phyloP scores from a whole-genome alignment of 352 stramenopile genomes.

The Phytophthora podocarpi region DNA sequence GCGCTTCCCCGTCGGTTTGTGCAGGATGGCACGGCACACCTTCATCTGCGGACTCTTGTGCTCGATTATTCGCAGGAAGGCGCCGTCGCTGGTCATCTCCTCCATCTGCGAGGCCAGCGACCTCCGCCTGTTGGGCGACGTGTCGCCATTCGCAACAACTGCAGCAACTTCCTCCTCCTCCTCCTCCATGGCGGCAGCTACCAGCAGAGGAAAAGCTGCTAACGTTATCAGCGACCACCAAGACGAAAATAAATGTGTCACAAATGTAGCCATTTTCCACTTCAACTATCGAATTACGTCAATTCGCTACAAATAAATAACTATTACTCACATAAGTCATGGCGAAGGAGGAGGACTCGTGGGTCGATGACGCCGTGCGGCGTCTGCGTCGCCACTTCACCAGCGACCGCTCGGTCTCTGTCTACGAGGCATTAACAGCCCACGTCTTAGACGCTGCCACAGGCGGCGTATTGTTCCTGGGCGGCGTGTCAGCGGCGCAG shows the following conservation, averaged over 20 bases:
- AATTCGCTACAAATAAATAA: conserved; percentile 2
- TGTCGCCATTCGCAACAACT: not conserved
- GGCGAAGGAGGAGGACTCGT: conserved; percentile 4
- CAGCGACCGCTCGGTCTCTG: conserved; percentile 42
- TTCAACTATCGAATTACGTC: conserved; percentile 10
- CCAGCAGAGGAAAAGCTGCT: too few species aligned
- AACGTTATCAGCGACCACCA: too few species aligned
- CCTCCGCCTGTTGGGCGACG: conserved; percentile 18
- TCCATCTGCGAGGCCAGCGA: conserved; percentile 60
- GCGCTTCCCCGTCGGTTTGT: conserved; percentile 54
- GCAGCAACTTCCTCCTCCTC: too few species aligned
- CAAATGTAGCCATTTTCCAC: conserved; percentile 25
- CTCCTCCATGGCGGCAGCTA: conserved; percentile 8
- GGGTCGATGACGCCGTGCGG: conserved; percentile 20
- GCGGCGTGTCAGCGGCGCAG: conserved; percentile 52
- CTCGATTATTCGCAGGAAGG: conserved; percentile 48
- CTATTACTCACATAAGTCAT: not conserved
- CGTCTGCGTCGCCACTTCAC: conserved; percentile 40
- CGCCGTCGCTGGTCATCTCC: conserved; percentile 41
- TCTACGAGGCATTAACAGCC: conserved; percentile 47
- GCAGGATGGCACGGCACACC: conserved; percentile 57
- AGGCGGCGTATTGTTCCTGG: conserved; percentile 55
- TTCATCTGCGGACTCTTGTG: conserved; percentile 56
- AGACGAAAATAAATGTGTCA: too few species aligned
- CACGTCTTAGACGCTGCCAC: conserved; percentile 54